Evolutionary conservation across 495 filamentous ascomycete genomes (phyloP), one percentile per base, ranked within the genome.

Genomic region (Amniculicola lignicola): DNA sequence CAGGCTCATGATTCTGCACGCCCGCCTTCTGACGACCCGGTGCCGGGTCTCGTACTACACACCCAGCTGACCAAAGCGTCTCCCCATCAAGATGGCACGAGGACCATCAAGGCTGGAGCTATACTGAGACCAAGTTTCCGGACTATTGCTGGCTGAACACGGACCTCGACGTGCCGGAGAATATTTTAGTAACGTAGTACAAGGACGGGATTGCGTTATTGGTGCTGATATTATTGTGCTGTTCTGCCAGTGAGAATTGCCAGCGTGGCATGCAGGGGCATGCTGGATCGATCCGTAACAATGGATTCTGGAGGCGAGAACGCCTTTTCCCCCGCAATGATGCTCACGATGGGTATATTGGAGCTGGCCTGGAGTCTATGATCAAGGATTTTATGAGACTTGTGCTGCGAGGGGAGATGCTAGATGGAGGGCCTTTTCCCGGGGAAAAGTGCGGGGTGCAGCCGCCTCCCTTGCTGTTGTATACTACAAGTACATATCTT

Each of bases 271-370:
- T 27, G 48, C 33, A 24, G 36, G 48, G 48, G 33, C 27, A 11
- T 7, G 33, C 15, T 9, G 45, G 18, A 21, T 19, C 10, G 16
- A 15, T 18, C 45, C 45, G 37, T 9, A 22, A 16, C 3, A 14
- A 2, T 36, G 55, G 55, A 53, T 59, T 19, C 28, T 59, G 55
- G 55, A 59, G 55, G 22, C 55, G 55, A 59, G 18, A 21, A 7
- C 29, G 16, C 2, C 11, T 29, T 6, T 36, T 51, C 39, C 55
- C 55, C 55, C 55, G 55, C 55, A 59, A 59, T 41, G 54, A 48
- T 54, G 19, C 45, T 28, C 51, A 57, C 42, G 31, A 5, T 44
- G 43, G 43, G 15, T 47, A 47, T 48, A 48, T 48, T 25, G 27
- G 18, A 15, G n/a, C 21, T 2, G 14, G 38, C 5, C 9, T 33